Evolutionary conservation across 768 basidiomycete species (phyloP).

Genomic region (Suillus clintonianus): DNA sequence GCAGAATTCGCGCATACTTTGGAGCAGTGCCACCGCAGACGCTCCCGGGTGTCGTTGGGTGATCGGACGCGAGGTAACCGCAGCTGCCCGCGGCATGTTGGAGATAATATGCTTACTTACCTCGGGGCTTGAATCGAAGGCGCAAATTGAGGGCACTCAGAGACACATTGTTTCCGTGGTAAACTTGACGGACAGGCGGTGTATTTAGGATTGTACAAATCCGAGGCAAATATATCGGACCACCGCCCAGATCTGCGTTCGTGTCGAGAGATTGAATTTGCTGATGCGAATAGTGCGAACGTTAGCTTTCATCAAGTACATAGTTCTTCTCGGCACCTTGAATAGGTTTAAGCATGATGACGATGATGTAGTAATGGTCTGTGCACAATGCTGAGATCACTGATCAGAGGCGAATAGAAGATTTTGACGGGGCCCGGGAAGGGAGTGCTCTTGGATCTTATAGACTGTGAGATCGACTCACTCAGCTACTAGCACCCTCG

Average conservation of each 20-base stretch:
- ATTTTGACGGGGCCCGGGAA: not conserved
- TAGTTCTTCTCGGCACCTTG: not conserved
- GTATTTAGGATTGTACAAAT: not conserved
- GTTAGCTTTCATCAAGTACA: not conserved
- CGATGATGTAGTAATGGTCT: not conserved
- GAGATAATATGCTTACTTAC: not conserved
- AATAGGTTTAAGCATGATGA: not conserved
- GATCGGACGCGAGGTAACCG: not conserved
- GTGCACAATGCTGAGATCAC: not conserved
- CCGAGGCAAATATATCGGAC: not conserved
- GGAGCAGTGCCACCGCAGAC: not conserved
- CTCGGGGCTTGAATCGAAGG: not conserved
- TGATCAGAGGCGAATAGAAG: not conserved
- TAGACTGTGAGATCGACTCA: not conserved
- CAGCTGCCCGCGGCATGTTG: not conserved
- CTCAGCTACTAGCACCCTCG: not conserved
- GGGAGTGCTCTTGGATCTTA: not conserved
- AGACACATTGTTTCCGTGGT: not conserved
- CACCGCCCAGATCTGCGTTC: not conserved
- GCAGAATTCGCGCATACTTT: not conserved
- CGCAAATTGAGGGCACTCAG: not conserved
- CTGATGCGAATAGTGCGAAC: not conserved
- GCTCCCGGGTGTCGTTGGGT: not conserved
- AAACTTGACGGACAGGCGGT: not conserved
- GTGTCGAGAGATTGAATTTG: not conserved